Evolutionary conservation across 2,329 filamentous ascomycete genomes (phyloP).

Genomic region (Cordyceps pruinosa): DNA sequence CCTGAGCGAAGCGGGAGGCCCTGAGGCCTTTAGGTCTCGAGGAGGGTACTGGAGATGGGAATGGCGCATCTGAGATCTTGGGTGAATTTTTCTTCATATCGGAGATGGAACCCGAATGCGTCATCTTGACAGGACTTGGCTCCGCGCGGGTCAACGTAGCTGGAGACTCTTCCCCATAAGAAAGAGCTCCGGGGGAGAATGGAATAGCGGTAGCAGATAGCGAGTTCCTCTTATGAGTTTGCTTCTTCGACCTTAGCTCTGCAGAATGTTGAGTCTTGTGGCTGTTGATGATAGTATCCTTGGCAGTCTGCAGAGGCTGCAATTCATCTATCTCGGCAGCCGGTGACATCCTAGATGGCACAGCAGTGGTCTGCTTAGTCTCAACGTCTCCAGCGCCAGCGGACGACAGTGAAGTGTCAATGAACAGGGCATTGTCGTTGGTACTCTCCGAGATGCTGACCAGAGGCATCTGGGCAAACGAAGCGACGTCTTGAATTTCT

Average conservation of each 20-base stretch:
- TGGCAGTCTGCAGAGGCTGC: constrained; percentile 1
- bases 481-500: constrained; percentile 65
- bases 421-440: constrained; percentile 34
- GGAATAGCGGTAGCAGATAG: constrained; percentile 66
- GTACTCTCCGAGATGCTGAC: constrained; percentile 23
- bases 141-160: constrained; percentile 8
- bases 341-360: constrained; percentile 46
- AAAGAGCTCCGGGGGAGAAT: constrained; percentile 48
- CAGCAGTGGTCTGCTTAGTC: constrained; percentile 44
- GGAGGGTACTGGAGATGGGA: constrained; percentile 38
- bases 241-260: constrained; percentile 1
- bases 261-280: constrained; percentile 14
- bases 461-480: constrained; percentile 50
- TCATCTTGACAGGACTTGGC: constrained; percentile 3
- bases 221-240: constrained; percentile 27
- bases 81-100: constrained; percentile 8
- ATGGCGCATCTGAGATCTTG: constrained; percentile 33
- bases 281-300: constrained; percentile 37
- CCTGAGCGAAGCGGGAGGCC: constrained; percentile 38
- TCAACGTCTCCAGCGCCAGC: constrained; percentile 47
- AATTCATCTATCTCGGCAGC: constrained; percentile 19
- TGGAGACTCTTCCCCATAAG: constrained; percentile 22
- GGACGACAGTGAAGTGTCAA: constrained; percentile 49
- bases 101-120: background rate
- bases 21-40: constrained; percentile 35